phyloP scores from a whole-genome alignment of 2,329 filamentous ascomycete species.

The Ophiosphaerella herpotricha region DNA sequence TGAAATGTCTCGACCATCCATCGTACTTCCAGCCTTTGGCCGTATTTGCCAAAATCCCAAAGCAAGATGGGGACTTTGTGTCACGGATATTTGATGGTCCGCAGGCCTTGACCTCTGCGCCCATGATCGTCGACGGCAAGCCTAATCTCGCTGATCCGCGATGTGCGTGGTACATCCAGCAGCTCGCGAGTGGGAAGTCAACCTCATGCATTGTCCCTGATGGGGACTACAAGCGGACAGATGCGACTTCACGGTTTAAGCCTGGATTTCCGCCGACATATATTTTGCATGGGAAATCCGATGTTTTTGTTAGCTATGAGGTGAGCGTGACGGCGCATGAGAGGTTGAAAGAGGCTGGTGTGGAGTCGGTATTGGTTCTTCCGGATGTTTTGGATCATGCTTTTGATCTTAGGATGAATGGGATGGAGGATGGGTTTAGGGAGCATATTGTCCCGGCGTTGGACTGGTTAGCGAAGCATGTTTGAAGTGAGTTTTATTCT shows the following conservation, averaged over 20 bases:
- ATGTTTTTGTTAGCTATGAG: constrained; percentile 2
- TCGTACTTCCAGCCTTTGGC: constrained; percentile 1
- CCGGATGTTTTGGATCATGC: constrained; percentile 7
- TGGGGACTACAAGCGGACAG: background rate
- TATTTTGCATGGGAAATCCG: constrained; percentile 5
- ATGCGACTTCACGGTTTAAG: background rate
- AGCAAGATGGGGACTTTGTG: background rate
- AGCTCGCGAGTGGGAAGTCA: constrained; percentile 7
- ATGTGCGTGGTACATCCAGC: constrained; percentile 8
- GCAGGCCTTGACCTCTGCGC: background rate
- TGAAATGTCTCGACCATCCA: constrained; percentile 1
- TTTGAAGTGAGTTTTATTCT: background rate
- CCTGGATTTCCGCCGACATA: constrained; percentile 4
- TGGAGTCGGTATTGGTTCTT: constrained; percentile 1
- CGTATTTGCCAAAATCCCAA: background rate
- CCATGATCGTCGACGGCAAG: constrained; percentile 4
- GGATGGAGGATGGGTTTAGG: background rate
- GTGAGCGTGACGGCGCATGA: constrained; percentile 1
- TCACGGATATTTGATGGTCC: constrained; percentile 1
- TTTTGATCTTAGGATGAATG: constrained; percentile 9
- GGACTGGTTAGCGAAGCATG: constrained; percentile 5
- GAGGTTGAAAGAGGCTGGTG: constrained; percentile 4
- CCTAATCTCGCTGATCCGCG: constrained; percentile 5
- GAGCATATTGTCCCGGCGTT: constrained; percentile 10
- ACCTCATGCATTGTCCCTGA: constrained; percentile 1